Evolutionary conservation across 225 moss, liverwort and hornwort species (phyloP), one percentile per base, ranked within the genome.

Genomic region (Climacium dendroides): DNA sequence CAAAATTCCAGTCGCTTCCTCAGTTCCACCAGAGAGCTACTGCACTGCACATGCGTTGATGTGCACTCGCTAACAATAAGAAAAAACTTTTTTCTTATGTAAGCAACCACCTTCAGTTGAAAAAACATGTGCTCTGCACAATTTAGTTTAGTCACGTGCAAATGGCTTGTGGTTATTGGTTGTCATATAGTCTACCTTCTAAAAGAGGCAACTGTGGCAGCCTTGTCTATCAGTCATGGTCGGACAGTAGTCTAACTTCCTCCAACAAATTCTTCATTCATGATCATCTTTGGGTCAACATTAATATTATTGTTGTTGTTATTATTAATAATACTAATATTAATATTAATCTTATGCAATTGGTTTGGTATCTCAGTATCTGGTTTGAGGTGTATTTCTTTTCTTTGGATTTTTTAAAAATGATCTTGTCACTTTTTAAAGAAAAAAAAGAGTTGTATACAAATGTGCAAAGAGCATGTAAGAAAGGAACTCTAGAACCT

Each of bases 221-320:
- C 6, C 22, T 70, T 25, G 41, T 70, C 13, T 14, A 50, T 32
- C 16, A 18, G 11, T 29, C 4, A 19, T 48, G 47, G 11, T 18
- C n/a, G n/a, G n/a, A n/a, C n/a, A n/a, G n/a, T 10, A 28, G 29
- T 45, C 6, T 0, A 28, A 32, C 12, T 48, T 4, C 4, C 1
- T 0, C 0, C 3, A 20, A 12, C 7, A 74, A 0, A 74, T 8
- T 34, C 20, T 23, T 34, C 23, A 13, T 35, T 52, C 23, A 23
- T 75, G 9, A 8, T 13, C 13, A 22, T 75, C 8, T 52, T 5
- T 13, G 13, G 22, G 8, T 22, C 34, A 52, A 52, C 2, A 2
- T 12, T 48, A 1, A 22, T 37, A 5, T 30, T 37, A 10, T 30
- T 19, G 19, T 11, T 32, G 20, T 20, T n/a, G n/a, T n/a, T n/a